These are phyloP conservation scores for Discostella pseudostelligera DNA, from an alignment of 108 stramenopile genomes.

Conservation along the genomic window DNA sequence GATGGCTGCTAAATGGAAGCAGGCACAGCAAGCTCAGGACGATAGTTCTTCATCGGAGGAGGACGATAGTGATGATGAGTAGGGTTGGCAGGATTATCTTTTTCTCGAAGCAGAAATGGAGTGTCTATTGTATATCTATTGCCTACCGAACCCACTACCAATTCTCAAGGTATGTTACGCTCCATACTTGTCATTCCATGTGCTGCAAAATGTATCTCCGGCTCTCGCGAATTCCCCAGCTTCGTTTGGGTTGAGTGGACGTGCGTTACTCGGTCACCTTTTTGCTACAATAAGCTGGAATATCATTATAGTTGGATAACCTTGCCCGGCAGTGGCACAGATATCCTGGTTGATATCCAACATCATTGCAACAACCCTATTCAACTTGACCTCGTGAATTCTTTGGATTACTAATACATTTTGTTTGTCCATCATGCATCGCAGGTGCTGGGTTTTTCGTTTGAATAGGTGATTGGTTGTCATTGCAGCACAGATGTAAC, in stretches of 20 bases:
- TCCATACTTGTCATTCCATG: neutral
- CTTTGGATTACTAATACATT: neutral
- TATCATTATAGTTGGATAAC: conserved; percentile 53
- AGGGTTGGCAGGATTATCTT: neutral
- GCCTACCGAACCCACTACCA: neutral
- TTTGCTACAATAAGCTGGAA: conserved; percentile 42
- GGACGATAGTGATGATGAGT: conserved; percentile 45
- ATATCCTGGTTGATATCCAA: conserved; percentile 52
- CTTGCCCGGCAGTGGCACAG: conserved; percentile 31
- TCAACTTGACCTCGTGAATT: neutral
- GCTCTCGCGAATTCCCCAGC: conserved; percentile 44
- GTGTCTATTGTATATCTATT: neutral
- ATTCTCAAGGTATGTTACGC: conserved; percentile 13
- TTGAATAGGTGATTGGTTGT: too few species aligned
- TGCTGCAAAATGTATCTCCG: conserved; percentile 47
- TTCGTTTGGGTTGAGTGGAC: conserved; percentile 18
- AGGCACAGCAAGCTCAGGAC: conserved; percentile 52
- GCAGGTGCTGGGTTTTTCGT: too few species aligned
- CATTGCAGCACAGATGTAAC: too few species aligned
- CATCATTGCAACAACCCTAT: conserved; percentile 16
- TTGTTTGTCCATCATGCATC: neutral
- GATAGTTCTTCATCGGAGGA: conserved; percentile 47
- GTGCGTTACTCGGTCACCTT: conserved; percentile 49
- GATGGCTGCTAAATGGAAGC: conserved; percentile 97
- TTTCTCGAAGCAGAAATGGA: neutral